These are phyloP conservation scores for Lichtheimia ramosa DNA, from an alignment of 371 early-diverging fungal species.

Conservation along the genomic window DNA sequence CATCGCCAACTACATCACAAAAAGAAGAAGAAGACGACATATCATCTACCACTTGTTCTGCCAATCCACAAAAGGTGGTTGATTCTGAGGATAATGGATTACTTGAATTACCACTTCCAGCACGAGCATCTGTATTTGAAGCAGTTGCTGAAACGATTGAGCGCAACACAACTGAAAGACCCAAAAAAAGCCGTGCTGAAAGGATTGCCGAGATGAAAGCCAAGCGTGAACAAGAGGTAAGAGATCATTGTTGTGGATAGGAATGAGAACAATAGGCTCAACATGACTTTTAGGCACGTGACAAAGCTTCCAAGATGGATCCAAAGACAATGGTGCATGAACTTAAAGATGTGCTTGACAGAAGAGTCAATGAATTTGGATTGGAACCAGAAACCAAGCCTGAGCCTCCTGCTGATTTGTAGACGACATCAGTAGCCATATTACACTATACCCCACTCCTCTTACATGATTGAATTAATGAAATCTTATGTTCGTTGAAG, in stretches of 20 bases:
- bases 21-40: conserved; percentile 14
- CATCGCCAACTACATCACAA: conserved; percentile 2
- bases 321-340: conserved; percentile 64
- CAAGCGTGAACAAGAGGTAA: conserved; percentile 53
- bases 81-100: conserved; percentile 41
- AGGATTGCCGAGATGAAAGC: conserved; percentile 57
- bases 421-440: not conserved
- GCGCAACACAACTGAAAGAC: conserved; percentile 22
- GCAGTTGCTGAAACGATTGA: conserved; percentile 43
- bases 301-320: conserved; percentile 30
- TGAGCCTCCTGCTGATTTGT: not conserved
- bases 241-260: not conserved
- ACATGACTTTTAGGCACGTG: conserved; percentile 23
- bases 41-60: conserved; percentile 24
- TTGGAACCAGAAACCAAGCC: conserved; percentile 12
- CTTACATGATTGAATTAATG: no score
- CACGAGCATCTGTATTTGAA: conserved; percentile 48
- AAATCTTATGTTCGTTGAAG: no score
- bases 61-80: conserved; percentile 11
- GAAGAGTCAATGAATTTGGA: conserved; percentile 40
- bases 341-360: conserved; percentile 60
- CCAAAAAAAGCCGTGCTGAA: conserved; percentile 58
- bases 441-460: not conserved
- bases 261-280: not conserved
- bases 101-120: conserved; percentile 36